These are phyloP conservation scores for Carpinus fangiana DNA, from an alignment of 306 rosid genomes.

Conservation along the genomic window DNA sequence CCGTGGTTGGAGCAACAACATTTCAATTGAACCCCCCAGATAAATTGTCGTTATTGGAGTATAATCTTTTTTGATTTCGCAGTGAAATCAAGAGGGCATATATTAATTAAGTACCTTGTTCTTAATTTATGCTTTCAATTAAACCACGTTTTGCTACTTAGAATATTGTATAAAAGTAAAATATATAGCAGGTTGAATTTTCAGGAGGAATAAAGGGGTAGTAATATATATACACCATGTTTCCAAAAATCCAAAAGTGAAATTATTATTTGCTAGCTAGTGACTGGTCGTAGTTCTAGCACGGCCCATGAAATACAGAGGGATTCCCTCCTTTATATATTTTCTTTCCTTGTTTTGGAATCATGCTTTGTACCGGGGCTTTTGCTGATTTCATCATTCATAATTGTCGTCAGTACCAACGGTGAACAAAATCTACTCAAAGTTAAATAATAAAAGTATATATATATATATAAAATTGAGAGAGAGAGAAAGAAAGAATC, in stretches of 20 bases:
- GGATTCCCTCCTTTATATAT: not conserved
- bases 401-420: slow-evolving; percentile 32
- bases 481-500: slow-evolving; percentile 37
- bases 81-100: slow-evolving; percentile 43
- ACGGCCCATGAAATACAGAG: slow-evolving; percentile 26
- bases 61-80: slow-evolving; percentile 18
- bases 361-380: slow-evolving; percentile 29
- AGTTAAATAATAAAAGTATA: slow-evolving; percentile 8
- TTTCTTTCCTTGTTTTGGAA: slow-evolving; percentile 33
- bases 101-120: slow-evolving; percentile 27
- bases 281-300: slow-evolving; percentile 27
- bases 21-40: slow-evolving; percentile 53
- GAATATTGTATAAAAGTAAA: slow-evolving; percentile 56
- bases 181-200: slow-evolving; percentile 49
- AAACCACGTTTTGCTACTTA: slow-evolving; percentile 44
- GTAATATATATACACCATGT: not conserved
- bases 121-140: slow-evolving; percentile 26
- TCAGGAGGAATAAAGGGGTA: slow-evolving; percentile 47
- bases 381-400: slow-evolving; percentile 52
- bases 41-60: slow-evolving; percentile 23
- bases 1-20: slow-evolving; percentile 99
- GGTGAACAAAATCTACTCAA: slow-evolving; percentile 45
- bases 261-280: slow-evolving; percentile 13
- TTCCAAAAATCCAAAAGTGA: not conserved
- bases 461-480: not conserved